phyloP scores from a whole-genome alignment of 2,329 filamentous ascomycete genomes.

The Alternaria panax region DNA sequence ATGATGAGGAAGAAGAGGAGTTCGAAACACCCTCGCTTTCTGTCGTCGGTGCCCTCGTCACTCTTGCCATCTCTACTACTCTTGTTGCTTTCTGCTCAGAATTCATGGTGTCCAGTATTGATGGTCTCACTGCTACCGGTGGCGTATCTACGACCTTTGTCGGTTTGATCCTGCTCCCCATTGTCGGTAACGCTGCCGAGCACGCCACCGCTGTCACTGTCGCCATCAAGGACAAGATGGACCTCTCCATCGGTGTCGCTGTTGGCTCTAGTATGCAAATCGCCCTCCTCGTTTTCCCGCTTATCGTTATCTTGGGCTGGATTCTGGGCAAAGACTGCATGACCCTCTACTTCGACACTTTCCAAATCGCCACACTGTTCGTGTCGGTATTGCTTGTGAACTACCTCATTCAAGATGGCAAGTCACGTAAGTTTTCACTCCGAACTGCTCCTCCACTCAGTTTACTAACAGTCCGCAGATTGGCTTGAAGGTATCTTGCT shows the following conservation, averaged over 20 bases:
- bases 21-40: conserved; percentile 79
- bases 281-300: conserved; percentile 66
- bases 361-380: conserved; percentile 77
- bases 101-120: conserved; percentile 68
- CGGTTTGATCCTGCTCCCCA: conserved; percentile 69
- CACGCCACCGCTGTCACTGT: conserved; percentile 70
- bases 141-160: conserved; percentile 67
- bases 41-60: conserved; percentile 73
- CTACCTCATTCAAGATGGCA: conserved; percentile 68
- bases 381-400: conserved; percentile 65
- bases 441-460: not conserved
- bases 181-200: conserved; percentile 72
- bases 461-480: conserved; percentile 46
- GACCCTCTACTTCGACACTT: conserved; percentile 85
- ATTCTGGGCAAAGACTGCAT: conserved; percentile 65
- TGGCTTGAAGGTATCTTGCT: conserved; percentile 68
- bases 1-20: conserved; percentile 70
- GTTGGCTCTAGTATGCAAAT: conserved; percentile 73
- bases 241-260: conserved; percentile 70
- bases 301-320: conserved; percentile 69
- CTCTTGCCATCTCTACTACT: conserved; percentile 75
- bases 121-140: conserved; percentile 59
- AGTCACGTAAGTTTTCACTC: conserved; percentile 52
- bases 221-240: conserved; percentile 72
- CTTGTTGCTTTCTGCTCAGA: conserved; percentile 80